Evolutionary conservation across 139 green algal genomes (phyloP).

Genomic region (Tetratostichococcus sp.): DNA sequence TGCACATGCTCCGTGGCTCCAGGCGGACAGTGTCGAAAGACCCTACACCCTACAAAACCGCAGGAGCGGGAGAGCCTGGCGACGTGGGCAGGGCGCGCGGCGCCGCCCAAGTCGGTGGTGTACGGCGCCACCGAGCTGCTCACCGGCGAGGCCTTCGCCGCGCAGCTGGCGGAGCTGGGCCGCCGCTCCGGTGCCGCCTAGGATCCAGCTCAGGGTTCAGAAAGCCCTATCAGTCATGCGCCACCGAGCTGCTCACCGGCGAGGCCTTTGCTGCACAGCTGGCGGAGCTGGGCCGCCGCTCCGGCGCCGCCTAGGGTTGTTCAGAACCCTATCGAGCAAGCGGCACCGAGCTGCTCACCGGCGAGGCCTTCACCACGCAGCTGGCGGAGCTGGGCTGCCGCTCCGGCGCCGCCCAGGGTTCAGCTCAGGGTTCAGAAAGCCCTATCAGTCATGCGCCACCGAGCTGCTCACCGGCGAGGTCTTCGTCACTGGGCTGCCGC

Average conservation of each 20-base stretch:
- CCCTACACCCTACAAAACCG: too few species aligned
- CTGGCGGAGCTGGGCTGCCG: slow-evolving; percentile 71
- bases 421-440: too few species aligned
- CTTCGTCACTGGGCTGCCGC: slow-evolving; percentile 71
- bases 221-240: too few species aligned
- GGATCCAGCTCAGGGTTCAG: too few species aligned
- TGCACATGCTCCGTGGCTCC: too few species aligned
- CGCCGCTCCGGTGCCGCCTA: slow-evolving; percentile 9
- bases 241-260: slow-evolving; percentile 84
- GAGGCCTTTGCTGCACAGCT: slow-evolving; percentile 76
- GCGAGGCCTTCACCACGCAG: slow-evolving; percentile 70
- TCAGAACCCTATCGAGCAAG: too few species aligned
- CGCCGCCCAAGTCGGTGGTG: slow-evolving; percentile 64
- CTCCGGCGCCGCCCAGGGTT: neutral
- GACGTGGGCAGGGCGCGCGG: slow-evolving; percentile 21
- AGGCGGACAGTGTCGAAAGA: too few species aligned
- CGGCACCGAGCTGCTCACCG: slow-evolving; percentile 83
- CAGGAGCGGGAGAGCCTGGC: slow-evolving; percentile 82
- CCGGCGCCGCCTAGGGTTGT: neutral
- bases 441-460: too few species aligned
- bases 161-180: slow-evolving; percentile 79
- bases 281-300: slow-evolving; percentile 62
- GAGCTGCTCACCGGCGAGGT: slow-evolving; percentile 77
- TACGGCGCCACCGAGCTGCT: slow-evolving; percentile 95
- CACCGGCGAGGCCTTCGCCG: slow-evolving; percentile 62